A percentile compares a stretch with the other conserved stretches of the same genome.
phyloP scores from a whole-genome alignment of 495 filamentous ascomycete genomes.

The Clavariopsis aquatica region DNA sequence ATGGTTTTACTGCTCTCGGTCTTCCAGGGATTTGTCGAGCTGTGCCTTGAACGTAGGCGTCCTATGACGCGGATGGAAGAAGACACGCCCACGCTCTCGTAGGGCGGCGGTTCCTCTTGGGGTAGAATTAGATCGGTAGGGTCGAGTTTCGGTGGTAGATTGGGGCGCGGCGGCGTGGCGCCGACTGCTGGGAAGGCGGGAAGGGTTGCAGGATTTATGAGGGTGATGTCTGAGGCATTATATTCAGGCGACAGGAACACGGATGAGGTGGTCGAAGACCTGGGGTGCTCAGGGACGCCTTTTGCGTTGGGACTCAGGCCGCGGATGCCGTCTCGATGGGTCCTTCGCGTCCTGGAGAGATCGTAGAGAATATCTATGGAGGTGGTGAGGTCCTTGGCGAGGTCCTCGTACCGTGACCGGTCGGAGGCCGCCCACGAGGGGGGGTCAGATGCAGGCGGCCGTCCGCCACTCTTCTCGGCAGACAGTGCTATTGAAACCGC shows the following conservation, averaged over 20 bases:
- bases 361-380: slow-evolving; percentile 91
- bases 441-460: slow-evolving; percentile 32
- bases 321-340: slow-evolving; percentile 28
- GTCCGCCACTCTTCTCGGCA: slow-evolving; percentile 40
- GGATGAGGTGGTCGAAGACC: slow-evolving; percentile 16
- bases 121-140: slow-evolving; percentile 40
- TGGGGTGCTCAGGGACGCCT: slow-evolving; percentile 44
- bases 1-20: slow-evolving; percentile 39
- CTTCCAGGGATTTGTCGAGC: slow-evolving; percentile 47
- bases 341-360: slow-evolving; percentile 69
- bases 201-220: slow-evolving; percentile 35
- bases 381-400: slow-evolving; percentile 74
- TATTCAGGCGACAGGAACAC: slow-evolving; percentile 37
- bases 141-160: slow-evolving; percentile 42
- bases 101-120: slow-evolving; percentile 47
- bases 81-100: slow-evolving; percentile 42
- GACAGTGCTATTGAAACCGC: slow-evolving; percentile 12
- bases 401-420: slow-evolving; percentile 62
- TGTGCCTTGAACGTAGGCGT: slow-evolving; percentile 39
- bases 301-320: slow-evolving; percentile 51
- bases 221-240: slow-evolving; percentile 37
- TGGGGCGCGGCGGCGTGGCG: slow-evolving; percentile 9
- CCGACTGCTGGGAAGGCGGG: not conserved
- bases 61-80: slow-evolving; percentile 41
- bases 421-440: slow-evolving; percentile 57